Evolutionary conservation across 2,329 filamentous ascomycete species (phyloP).

Genomic region (Mollisiaceae sp.): DNA sequence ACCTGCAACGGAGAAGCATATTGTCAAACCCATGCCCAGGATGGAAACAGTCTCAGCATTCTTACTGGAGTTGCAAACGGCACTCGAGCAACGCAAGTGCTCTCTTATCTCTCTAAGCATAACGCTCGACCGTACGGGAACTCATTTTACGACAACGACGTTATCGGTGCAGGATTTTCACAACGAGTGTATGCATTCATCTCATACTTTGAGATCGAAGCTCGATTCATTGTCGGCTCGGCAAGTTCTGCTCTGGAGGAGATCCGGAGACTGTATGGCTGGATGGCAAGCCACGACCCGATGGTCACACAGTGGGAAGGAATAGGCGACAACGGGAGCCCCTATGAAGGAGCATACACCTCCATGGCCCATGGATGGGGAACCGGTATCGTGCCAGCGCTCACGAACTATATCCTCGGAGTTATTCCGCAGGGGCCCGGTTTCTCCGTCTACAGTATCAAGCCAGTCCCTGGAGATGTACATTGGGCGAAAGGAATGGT

Average conservation of each 20-base stretch:
- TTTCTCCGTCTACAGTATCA: conserved; percentile 49
- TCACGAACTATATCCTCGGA: conserved; percentile 54
- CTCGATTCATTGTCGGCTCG: conserved; percentile 49
- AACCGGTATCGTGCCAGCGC: conserved; percentile 54
- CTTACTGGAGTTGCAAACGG: conserved; percentile 45
- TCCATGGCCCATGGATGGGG: conserved; percentile 58
- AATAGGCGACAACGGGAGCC: conserved; percentile 48
- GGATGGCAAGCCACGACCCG: conserved; percentile 55
- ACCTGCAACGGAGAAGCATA: conserved; percentile 29
- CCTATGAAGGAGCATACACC: conserved; percentile 54
- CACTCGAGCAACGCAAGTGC: conserved; percentile 42
- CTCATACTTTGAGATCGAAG: conserved; percentile 58
- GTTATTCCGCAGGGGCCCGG: conserved; percentile 51
- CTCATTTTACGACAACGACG: conserved; percentile 55
- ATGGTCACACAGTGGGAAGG: conserved; percentile 57
- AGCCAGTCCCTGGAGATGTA: conserved; percentile 45
- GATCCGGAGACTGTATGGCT: conserved; percentile 53
- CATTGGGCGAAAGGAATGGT: conserved; percentile 52
- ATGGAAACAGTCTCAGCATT: conserved; percentile 56
- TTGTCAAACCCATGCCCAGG: conserved; percentile 50
- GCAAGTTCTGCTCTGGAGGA: conserved; percentile 50
- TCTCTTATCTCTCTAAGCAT: conserved; percentile 47
- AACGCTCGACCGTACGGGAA: conserved; percentile 53
- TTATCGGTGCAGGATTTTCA: conserved; percentile 46
- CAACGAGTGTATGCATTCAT: conserved; percentile 57